Conservation (phyloP, 2,329 filamentous ascomycete genomes). For the Trichophyton equinum region DNA sequence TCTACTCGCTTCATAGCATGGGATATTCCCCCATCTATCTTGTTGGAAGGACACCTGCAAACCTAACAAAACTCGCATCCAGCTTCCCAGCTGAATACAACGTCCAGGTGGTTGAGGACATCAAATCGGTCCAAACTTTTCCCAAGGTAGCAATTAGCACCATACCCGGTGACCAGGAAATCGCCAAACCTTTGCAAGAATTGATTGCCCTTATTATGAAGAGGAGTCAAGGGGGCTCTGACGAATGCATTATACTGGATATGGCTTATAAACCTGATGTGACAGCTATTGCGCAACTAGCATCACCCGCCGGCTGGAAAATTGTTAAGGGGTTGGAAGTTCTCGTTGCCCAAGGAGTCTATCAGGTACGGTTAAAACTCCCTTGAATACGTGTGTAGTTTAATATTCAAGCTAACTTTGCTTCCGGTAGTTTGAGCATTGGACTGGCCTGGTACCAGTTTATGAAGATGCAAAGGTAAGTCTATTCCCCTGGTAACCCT, state of each 20-base stretch:
- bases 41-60: constrained; percentile 60
- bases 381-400: not conserved
- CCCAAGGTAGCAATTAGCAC: constrained; percentile 73
- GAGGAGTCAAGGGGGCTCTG: constrained; percentile 19
- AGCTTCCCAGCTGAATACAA: constrained; percentile 65
- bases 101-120: constrained; percentile 49
- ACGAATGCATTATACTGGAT: constrained; percentile 58
- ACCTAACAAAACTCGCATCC: constrained; percentile 53
- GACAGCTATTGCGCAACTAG: constrained; percentile 76
- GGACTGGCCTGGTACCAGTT: not conserved
- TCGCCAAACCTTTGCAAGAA: constrained; percentile 58
- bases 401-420: not conserved
- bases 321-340: constrained; percentile 82
- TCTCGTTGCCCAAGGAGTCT: constrained; percentile 68
- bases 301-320: constrained; percentile 63
- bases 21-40: constrained; percentile 79
- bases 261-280: constrained; percentile 90
- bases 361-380: constrained; percentile 51
- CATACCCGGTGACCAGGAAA: constrained; percentile 75
- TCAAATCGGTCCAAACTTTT: constrained; percentile 40
- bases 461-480: constrained; percentile 1
- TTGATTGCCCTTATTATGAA: constrained; percentile 47
- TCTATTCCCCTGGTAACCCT: not conserved
- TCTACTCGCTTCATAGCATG: constrained; percentile 75
- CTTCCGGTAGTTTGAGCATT: not conserved